A percentile compares a stretch with the other conserved stretches of the same genome.
Evolutionary conservation across 176 grass and related monocot genomes (phyloP).

Genomic region (Paspalum notatum): DNA sequence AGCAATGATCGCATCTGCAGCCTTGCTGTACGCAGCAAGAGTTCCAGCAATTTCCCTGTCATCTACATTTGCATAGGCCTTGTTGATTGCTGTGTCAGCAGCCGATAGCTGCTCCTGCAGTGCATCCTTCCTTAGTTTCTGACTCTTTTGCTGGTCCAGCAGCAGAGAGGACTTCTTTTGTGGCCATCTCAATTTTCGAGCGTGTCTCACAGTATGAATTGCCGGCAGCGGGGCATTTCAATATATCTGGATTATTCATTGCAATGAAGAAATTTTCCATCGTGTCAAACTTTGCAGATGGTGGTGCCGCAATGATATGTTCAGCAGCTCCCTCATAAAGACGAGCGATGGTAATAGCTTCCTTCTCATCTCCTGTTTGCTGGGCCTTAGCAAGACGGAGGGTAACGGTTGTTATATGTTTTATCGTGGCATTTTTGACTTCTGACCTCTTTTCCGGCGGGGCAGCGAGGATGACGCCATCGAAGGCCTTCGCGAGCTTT

Average conservation of each 20-base stretch:
- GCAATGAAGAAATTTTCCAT: background rate
- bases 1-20: background rate
- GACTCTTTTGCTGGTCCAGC: background rate
- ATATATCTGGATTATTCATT: background rate
- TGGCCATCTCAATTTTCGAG: background rate
- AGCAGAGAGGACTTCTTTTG: background rate
- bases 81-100: background rate
- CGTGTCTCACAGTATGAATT: background rate
- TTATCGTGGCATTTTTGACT: too few species aligned
- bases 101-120: accelerated
- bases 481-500: too few species aligned
- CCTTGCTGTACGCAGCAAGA: background rate
- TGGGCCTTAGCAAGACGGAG: background rate
- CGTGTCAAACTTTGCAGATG: background rate
- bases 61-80: background rate
- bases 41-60: background rate
- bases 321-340: accelerated
- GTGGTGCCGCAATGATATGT: background rate
- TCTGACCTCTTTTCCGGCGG: too few species aligned
- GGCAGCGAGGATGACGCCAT: too few species aligned
- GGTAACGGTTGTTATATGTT: too few species aligned
- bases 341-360: accelerated
- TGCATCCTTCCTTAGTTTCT: background rate
- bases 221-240: background rate
- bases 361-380: background rate